These are phyloP conservation scores for Pseudomonodictys pantanalensis DNA, from an alignment of 495 filamentous ascomycete genomes.

Conservation along the genomic window DNA sequence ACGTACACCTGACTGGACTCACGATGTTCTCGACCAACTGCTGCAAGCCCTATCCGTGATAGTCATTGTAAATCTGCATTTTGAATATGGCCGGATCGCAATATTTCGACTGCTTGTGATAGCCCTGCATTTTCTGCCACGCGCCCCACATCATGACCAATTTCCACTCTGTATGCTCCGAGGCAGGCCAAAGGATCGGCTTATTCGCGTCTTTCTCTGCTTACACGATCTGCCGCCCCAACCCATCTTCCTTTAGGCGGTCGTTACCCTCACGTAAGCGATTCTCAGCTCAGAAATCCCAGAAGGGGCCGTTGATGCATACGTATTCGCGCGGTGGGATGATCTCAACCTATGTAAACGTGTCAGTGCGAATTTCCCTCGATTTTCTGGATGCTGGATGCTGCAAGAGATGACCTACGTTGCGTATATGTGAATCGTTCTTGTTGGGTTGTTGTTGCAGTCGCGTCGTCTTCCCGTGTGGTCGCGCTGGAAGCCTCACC, in stretches of 20 bases:
- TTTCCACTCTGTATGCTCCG: neutral
- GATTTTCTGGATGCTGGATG: no score
- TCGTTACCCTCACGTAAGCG: no score
- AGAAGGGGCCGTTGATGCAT: no score
- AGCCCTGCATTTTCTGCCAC: neutral
- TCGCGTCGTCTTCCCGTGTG: neutral
- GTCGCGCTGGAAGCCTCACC: neutral
- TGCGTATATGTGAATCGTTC: neutral
- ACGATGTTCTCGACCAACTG: neutral
- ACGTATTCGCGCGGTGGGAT: no score
- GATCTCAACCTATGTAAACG: no score
- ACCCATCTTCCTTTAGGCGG: no score
- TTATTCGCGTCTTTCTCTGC: no score
- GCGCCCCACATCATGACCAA: neutral
- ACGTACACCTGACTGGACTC: neutral
- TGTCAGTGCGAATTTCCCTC: no score
- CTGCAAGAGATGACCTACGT: neutral
- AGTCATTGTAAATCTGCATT: neutral
- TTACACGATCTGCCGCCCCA: no score
- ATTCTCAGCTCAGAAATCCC: no score
- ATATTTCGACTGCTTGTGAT: neutral
- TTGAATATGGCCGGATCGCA: neutral
- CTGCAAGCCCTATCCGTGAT: neutral
- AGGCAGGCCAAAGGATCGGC: no score
- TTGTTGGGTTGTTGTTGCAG: neutral